A percentile compares a stretch with the other conserved stretches of the same genome.
phyloP scores from a whole-genome alignment of 768 basidiomycete genomes.

The Leccinum aurantiacum region DNA sequence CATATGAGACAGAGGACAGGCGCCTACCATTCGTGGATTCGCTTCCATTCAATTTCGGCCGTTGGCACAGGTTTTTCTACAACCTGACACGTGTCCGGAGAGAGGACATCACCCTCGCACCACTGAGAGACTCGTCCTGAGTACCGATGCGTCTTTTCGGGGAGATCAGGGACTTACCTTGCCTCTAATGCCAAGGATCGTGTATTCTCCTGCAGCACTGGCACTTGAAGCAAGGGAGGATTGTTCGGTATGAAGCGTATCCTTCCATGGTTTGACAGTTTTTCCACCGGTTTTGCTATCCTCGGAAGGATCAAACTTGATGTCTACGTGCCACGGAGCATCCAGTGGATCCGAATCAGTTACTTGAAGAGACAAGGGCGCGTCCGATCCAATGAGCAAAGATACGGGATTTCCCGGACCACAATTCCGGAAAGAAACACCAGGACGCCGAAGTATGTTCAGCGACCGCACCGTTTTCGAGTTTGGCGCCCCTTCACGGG shows the following conservation, averaged over 20 bases:
- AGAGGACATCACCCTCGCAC: constrained; percentile 81
- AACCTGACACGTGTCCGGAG: constrained; percentile 79
- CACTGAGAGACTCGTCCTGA: constrained; percentile 38
- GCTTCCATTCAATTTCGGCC: constrained; percentile 86
- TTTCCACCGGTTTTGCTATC: constrained; percentile 41
- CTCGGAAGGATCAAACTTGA: constrained; percentile 59
- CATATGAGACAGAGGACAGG: constrained; percentile 2
- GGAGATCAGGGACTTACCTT: constrained; percentile 40
- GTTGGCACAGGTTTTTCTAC: constrained; percentile 73
- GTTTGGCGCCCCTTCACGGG: constrained; percentile 33
- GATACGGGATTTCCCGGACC: constrained; percentile 67
- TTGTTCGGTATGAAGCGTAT: constrained; percentile 52
- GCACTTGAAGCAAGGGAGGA: constrained; percentile 50
- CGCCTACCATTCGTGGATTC: constrained; percentile 82
- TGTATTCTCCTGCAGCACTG: constrained; percentile 74
- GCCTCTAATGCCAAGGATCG: constrained; percentile 67
- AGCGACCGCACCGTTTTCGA: constrained; percentile 58
- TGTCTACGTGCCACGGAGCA: constrained; percentile 63
- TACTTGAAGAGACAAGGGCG: constrained; percentile 52
- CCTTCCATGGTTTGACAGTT: constrained; percentile 59
- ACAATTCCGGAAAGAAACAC: constrained; percentile 72
- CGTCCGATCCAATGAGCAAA: constrained; percentile 69
- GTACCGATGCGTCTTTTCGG: background rate
- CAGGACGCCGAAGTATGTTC: constrained; percentile 68
- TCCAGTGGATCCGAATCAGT: constrained; percentile 59